phyloP scores from a whole-genome alignment of 768 basidiomycete species.

The Lentinula raphanica region DNA sequence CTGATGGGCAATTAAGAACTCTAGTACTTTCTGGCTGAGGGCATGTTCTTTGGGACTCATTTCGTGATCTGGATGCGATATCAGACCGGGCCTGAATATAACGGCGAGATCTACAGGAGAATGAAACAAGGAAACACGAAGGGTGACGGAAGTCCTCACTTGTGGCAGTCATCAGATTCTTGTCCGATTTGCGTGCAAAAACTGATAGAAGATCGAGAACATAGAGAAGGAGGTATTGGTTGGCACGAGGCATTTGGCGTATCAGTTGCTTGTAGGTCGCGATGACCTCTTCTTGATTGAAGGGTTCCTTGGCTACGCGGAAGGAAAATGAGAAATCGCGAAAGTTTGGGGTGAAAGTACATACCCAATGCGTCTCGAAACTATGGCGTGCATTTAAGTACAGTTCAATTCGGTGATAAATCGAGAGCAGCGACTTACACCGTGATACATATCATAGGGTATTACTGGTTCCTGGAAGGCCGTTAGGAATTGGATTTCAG shows the following conservation, averaged over 20 bases:
- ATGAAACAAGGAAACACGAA: conserved; percentile 4
- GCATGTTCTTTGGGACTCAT: conserved; percentile 83
- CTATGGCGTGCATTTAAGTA: conserved; percentile 28
- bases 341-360: neutral
- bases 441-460: conserved; percentile 83
- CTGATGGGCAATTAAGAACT: conserved; percentile 94
- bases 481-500: conserved; percentile 10
- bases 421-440: conserved; percentile 45
- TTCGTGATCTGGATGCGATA: conserved; percentile 85
- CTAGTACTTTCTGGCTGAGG: conserved; percentile 84
- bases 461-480: conserved; percentile 82
- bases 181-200: conserved; percentile 84
- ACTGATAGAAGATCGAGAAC: conserved; percentile 94
- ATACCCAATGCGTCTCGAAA: conserved; percentile 79
- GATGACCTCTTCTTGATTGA: conserved; percentile 68
- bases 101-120: conserved; percentile 76
- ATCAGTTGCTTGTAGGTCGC: conserved; percentile 82
- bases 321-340: neutral
- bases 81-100: conserved; percentile 93
- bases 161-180: conserved; percentile 92
- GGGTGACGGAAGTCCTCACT: conserved; percentile 50
- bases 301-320: conserved; percentile 55
- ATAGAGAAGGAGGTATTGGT: conserved; percentile 95
- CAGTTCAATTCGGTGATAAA: conserved; percentile 8
- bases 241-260: conserved; percentile 75